Evolutionary conservation across 306 rosid species (phyloP), one percentile per base, ranked within the genome.

Genomic region (Lathyrus sativus): DNA sequence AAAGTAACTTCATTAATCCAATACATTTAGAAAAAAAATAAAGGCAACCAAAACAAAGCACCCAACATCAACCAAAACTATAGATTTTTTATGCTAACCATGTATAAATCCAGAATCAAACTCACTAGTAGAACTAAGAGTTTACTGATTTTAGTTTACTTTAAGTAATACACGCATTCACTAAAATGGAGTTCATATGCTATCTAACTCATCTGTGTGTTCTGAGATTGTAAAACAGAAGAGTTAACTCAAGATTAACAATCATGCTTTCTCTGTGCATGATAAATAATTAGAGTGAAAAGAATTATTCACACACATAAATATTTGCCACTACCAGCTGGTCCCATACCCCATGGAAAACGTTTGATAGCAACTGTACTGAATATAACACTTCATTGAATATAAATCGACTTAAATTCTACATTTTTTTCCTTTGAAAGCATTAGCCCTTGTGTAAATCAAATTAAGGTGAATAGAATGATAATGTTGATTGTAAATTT

Each of bases 291-390:
- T 28, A 28, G 31, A 28, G 31, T 28, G 31, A 28, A 28, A 28
- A 28, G 31, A 28, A 28, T 28, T 4, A 28, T 28, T 4, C 31
- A 28, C 31, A 28, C 31, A 3, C 24, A 33, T 33, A 71, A 33
- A 43, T 59, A 46, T 39, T 35, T 62, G 62, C 62, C 42, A 61
- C 31, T 37, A 57, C 11, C 54, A 28, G 59, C 57, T 19, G 15
- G 71, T 31, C 7, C 33, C 42, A 65, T 24, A 65, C 49, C 13
- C 31, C 29, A 17, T 39, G 48, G 10, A 38, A 2, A 29, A 41
- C 6, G 56, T 69, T 5, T 9, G 53, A 29, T 67, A 28, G 19
- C 48, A 50, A 35, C 61, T 33, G 22, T 11, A 17, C 31, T 18
- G 17, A 49, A 17, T 67, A 67, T 29, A 35, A 35, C 31, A 33